These are phyloP conservation scores for Sorghum bicolor DNA, from an alignment of 176 grass and related monocot genomes.

Conservation along the genomic window DNA sequence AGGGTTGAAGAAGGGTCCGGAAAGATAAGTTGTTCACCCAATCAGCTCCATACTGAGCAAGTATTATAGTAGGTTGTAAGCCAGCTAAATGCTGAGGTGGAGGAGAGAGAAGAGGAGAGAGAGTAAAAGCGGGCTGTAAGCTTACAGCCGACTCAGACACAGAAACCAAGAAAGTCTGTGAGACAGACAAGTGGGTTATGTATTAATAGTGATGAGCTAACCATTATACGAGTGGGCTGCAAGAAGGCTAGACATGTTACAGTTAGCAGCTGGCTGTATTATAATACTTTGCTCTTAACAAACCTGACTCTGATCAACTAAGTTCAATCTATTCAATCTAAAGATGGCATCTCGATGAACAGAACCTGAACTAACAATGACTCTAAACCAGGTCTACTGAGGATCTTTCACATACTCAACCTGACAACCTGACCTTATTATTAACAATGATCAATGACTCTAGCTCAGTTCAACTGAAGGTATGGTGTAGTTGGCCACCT, in stretches of 20 bases:
- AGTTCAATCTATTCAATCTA: background rate
- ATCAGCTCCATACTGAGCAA: background rate
- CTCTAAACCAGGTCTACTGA: background rate
- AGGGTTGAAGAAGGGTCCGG: background rate
- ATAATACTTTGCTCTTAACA: no score
- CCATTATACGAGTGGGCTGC: no score
- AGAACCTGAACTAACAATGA: background rate
- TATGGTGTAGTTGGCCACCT: background rate
- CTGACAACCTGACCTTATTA: background rate
- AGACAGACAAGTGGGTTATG: no score
- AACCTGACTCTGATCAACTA: background rate
- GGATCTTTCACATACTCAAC: background rate
- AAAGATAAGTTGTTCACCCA: background rate
- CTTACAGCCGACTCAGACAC: no score
- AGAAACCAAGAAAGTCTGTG: no score
- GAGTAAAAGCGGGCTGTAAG: no score
- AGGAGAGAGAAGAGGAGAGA: no score
- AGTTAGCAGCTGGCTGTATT: no score
- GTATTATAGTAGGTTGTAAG: no score
- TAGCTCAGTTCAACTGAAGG: background rate
- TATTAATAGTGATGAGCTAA: no score
- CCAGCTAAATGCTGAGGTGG: no score
- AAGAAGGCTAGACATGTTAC: no score
- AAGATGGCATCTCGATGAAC: background rate
- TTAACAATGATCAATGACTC: background rate